Evolutionary conservation across 169 alveolate species (phyloP), one percentile per base, ranked within the genome.

Genomic region (Blepharisma undulans): DNA sequence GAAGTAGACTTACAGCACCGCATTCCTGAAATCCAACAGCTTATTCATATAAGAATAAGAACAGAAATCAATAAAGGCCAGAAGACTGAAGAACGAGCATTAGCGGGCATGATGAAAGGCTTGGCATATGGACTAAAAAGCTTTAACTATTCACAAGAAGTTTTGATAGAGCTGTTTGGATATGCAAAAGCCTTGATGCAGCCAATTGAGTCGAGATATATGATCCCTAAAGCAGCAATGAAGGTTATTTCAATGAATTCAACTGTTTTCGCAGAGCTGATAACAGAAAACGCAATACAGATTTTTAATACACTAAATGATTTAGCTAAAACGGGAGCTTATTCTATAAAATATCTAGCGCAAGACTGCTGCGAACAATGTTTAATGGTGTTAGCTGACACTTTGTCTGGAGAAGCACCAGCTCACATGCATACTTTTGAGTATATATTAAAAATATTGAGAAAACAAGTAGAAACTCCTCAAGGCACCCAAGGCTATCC

Each of bases 41-140:
- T 91, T 8, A 60, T 88, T 85, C 72, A 79, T 36, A 34, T 76
- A 27, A 36, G 82, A 74, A 66, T 94, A 33, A 7, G 25, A 27
- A 94, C 88, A 25, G 85, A 94, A 71, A 71, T 93, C 48, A 84
- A 86, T 32, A 76, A 93, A 32, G 72, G 90, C 19, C 92, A 81
- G 22, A 94, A 94, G 82, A 92, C 94, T 12, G 95, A 92, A 84
- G 89, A 92, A 19, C 91, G 89, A 66, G 85, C 93, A 10, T 72
- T 94, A n/a, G 81, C 79, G 19, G 97, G 97, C 18, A 76, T 94
- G 14, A 19, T 94, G 21, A 93, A 87, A 91, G 97, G 97, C 12
- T 71, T 94, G 22, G 82, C 90, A 10, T 25, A 48, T 60, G 85
- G 89, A 12, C 33, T 94, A 59, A 76, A n/a, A 30, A 92, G 34